Base-by-base conservation (phyloP, 2,329 filamentous ascomycete genomes). In the Aspergillus pseudotamarii region DNA sequence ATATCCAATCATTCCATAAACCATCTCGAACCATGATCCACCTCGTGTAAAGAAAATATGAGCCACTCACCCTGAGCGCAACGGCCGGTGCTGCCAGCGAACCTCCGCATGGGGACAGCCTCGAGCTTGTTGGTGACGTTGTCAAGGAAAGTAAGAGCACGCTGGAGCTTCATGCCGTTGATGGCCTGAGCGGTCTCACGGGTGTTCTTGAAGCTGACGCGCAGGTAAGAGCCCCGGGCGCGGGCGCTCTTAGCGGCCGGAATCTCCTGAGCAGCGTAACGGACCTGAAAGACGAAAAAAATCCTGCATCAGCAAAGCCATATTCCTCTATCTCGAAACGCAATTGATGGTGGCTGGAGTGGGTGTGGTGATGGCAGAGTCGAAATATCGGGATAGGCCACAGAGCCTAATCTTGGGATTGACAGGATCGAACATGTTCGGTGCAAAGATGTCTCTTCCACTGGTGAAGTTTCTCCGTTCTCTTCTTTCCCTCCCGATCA, bases 121-220 rank as follows among this genome's bases (percentile, higher is more conserved):
- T 99, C 95, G 84, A 91, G 92, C 88, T 99, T 93, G 84, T 91
- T 91, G 85, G 92, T 89, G 78, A 99, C 95, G 84, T 99, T 98
- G 88, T 97, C 92, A 81, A 99, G 92, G 90, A 96, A 99, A 81
- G 90, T 89, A 75, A 97, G 85, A 78, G 95, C 95, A 80, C 95
- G 94, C 85, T 93, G 88, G 80, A 98, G 83, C 88, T 97, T 97
- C 93, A 93, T 97, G 85, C 94, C 94, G 86, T 95, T 98, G 89
- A 99, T 97, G 79, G 94, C 94, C 88, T 98, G 95, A 72, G 96
- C 95, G 74, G 94, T 97, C 88, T 99, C 96, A 81, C 95, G 93
- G 82, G 95, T 99, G 91, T 99, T 99, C 91, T 99, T 99, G 92
- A 97, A 99, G 77, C 92, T 96, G 77, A 98, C 94, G 82, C 95